Evolutionary conservation across 202 grass and related monocot species (phyloP).

Genomic region (Carex sylvatica): DNA sequence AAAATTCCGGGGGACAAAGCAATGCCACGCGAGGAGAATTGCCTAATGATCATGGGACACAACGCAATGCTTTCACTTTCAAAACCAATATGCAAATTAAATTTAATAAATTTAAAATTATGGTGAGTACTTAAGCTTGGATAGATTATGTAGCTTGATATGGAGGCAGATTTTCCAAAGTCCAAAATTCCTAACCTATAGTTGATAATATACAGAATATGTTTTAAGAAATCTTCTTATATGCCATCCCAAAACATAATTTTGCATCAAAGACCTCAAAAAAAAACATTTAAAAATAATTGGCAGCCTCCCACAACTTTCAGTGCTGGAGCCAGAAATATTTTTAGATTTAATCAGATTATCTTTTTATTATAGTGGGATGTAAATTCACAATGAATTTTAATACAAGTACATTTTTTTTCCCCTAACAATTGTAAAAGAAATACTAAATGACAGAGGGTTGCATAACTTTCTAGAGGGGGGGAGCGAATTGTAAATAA

Average conservation of each 20-base stretch:
- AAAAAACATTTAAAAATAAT: not conserved
- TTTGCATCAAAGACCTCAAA: not conserved
- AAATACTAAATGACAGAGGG: not conserved
- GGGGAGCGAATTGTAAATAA: not conserved
- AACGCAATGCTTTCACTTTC: slow-evolving; percentile 72
- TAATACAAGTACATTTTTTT: too few species aligned
- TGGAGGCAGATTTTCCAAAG: slow-evolving; percentile 63
- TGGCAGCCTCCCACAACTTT: not conserved
- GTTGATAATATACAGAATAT: slow-evolving; percentile 28
- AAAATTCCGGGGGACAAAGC: slow-evolving; percentile 27
- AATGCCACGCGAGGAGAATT: slow-evolving; percentile 43
- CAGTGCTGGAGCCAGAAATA: too few species aligned
- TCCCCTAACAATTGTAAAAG: too few species aligned
- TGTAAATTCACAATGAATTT: too few species aligned
- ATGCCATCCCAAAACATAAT: not conserved
- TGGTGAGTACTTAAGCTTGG: not conserved
- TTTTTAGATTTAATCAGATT: too few species aligned
- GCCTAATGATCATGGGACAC: slow-evolving; percentile 62
- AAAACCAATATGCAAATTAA: not conserved
- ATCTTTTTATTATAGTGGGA: too few species aligned
- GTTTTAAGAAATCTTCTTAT: slow-evolving; percentile 12
- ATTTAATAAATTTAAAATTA: slow-evolving; percentile 8
- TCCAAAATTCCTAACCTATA: slow-evolving; percentile 25
- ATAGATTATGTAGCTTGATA: slow-evolving; percentile 32
- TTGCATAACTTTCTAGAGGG: not conserved